Conservation (phyloP, 345 rosid genomes). For the Viola odorata region DNA sequence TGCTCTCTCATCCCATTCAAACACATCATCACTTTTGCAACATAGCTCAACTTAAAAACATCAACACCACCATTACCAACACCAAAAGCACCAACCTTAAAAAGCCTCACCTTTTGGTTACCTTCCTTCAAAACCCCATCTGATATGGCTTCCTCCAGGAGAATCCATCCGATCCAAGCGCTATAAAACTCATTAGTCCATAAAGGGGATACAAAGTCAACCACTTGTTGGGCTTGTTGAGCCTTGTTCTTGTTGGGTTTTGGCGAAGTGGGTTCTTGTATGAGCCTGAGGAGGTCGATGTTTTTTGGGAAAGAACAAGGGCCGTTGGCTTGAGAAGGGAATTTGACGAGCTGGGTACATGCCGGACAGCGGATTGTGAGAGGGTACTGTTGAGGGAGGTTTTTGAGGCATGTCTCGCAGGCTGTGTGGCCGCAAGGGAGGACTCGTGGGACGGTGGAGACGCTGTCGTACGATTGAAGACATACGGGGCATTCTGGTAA, state of each 20-base stretch:
- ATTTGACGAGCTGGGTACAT: constrained; percentile 78
- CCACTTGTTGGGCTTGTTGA: constrained; percentile 13
- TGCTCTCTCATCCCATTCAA: constrained; percentile 48
- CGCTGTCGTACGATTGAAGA: constrained; percentile 58
- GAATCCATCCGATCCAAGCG: constrained; percentile 56
- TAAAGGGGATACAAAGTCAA: constrained; percentile 28
- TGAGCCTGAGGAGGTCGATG: constrained; percentile 71
- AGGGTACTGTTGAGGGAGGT: constrained; percentile 55
- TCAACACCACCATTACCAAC: constrained; percentile 25
- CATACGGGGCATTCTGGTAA: constrained; percentile 92
- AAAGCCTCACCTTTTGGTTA: constrained; percentile 38
- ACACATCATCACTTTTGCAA: constrained; percentile 43
- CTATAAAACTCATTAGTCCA: constrained; percentile 68
- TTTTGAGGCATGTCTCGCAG: constrained; percentile 68
- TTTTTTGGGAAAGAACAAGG: constrained; percentile 75
- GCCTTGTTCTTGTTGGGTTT: not conserved
- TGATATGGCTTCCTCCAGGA: constrained; percentile 38
- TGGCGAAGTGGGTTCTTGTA: constrained; percentile 15
- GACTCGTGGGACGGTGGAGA: constrained; percentile 61
- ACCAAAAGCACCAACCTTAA: constrained; percentile 30
- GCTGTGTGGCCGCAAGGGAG: constrained; percentile 76
- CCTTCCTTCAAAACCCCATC: constrained; percentile 18
- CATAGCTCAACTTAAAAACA: constrained; percentile 48
- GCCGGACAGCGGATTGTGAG: constrained; percentile 79
- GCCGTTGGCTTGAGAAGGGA: constrained; percentile 55